phyloP scores from a whole-genome alignment of 371 early-diverging fungal species.

The Thermomucor indicae-seudaticae region DNA sequence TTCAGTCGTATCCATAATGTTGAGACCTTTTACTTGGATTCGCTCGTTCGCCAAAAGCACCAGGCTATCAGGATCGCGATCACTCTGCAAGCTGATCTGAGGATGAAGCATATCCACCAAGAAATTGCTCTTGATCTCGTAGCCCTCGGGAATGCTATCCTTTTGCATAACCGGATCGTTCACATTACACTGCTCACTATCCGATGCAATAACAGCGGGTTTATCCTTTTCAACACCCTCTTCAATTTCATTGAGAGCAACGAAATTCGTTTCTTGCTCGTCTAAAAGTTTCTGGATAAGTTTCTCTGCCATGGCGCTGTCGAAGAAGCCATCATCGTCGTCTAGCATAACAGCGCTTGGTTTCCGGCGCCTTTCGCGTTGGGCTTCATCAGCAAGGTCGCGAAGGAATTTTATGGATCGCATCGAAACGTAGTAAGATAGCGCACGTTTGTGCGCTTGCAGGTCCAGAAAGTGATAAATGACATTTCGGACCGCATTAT shows the following conservation, averaged over 20 bases:
- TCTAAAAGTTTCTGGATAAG: constrained; percentile 49
- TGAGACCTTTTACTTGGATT: constrained; percentile 59
- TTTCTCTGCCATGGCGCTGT: constrained; percentile 41
- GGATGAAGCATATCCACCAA: constrained; percentile 68
- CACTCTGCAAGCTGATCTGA: constrained; percentile 64
- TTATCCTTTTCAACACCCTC: constrained; percentile 13
- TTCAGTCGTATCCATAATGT: constrained; percentile 55
- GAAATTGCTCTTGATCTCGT: constrained; percentile 55
- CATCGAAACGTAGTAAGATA: constrained; percentile 44
- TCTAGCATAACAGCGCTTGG: constrained; percentile 10
- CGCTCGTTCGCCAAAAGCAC: constrained; percentile 64
- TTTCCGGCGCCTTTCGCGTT: constrained; percentile 21
- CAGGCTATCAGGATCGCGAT: constrained; percentile 38
- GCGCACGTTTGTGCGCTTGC: constrained; percentile 37
- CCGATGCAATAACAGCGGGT: neutral
- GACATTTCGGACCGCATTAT: constrained; percentile 47
- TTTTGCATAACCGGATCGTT: constrained; percentile 45
- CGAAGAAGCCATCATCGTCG: constrained; percentile 31
- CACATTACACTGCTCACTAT: constrained; percentile 22
- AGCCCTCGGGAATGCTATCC: constrained; percentile 47
- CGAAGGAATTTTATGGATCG: constrained; percentile 47
- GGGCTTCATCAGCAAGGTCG: constrained; percentile 31
- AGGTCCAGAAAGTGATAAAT: constrained; percentile 44
- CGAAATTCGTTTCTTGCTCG: constrained; percentile 44
- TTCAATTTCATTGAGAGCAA: constrained; percentile 49